Evolutionary conservation across 768 basidiomycete genomes (phyloP), one percentile per base, ranked within the genome.

Genomic region (Pleurotus tuber-regium): DNA sequence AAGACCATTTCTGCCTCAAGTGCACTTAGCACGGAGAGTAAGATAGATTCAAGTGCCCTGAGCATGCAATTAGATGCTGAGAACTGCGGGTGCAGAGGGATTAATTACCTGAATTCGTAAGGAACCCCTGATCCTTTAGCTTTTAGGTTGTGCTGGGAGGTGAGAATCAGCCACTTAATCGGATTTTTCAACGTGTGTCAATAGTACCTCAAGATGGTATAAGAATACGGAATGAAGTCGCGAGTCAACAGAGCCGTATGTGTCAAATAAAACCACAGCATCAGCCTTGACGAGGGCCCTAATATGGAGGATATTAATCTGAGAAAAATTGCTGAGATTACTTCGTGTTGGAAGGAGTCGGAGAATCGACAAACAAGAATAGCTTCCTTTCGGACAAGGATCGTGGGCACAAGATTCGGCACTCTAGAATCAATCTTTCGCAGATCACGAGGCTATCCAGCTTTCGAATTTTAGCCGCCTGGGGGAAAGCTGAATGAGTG

Each of bases 1-100:
- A 95, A 95, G 11, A 87, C 87, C 89, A 98, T 89, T 70, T 98
- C 96, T 26, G 93, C 92, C 70, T 98, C 96, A 19, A 98, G 75
- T 4, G 96, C 94, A 57, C 89, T 90, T 51, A 95, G 71, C 8
- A 96, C 92, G 33, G 93, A 96, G 35, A 96, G 80, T 36, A 98
- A 75, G 52, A 97, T 86, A 1, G 94, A 95, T 60, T 98, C 96
- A 31, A 98, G 76, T 2, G 96, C 96, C 50, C 95, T 94, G 63
- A n/a, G 31, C 53, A 51, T 39, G 54, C 54, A 56, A 54, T 57
- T 43, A 25, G 23, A 30, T 25, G 12, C 18, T 42, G 28, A 14
- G 11, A n/a, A 35, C 35, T 35, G 6, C 16, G 39, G 11, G 35
- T 8, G 48, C 25, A 21, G n/a, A n/a, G 48, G 47, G 25, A 9